Conservation (phyloP, 2,329 filamentous ascomycete species). For the Penicillium expansum region DNA sequence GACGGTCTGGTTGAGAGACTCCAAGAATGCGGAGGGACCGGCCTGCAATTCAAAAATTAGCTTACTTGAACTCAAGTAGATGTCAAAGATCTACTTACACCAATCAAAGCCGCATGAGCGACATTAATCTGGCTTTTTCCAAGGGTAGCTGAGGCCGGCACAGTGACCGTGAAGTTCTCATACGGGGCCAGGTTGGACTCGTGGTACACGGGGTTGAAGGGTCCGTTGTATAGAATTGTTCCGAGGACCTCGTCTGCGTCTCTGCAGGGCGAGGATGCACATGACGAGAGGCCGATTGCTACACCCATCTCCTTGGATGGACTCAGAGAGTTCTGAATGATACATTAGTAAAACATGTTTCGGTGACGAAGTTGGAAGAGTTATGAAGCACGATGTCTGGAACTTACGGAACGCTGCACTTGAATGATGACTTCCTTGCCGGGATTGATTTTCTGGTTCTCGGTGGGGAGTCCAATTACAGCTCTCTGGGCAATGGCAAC, state of each 20-base stretch:
- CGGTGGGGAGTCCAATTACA: slow-evolving; percentile 24
- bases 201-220: slow-evolving; percentile 29
- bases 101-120: slow-evolving; percentile 31
- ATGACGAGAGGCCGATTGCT: slow-evolving; percentile 32
- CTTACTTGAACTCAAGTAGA: background rate
- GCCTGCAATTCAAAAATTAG: slow-evolving; percentile 20
- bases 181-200: slow-evolving; percentile 25
- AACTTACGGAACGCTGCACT: slow-evolving; percentile 31
- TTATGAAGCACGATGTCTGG: background rate
- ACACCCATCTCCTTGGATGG: slow-evolving; percentile 28
- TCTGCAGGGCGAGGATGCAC: slow-evolving; percentile 18
- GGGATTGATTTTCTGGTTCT: slow-evolving; percentile 16
- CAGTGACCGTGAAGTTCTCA: slow-evolving; percentile 31
- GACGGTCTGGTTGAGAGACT: slow-evolving; percentile 28
- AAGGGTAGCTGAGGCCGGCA: slow-evolving; percentile 17
- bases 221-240: slow-evolving; percentile 28
- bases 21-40: slow-evolving; percentile 21
- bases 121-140: slow-evolving; percentile 27
- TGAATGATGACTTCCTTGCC: slow-evolving; percentile 27
- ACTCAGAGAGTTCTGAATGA: slow-evolving; percentile 27
- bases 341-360: background rate
- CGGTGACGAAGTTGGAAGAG: no score
- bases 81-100: slow-evolving; percentile 22
- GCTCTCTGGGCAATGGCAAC: slow-evolving; percentile 29
- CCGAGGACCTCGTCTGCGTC: slow-evolving; percentile 23